phyloP scores from a whole-genome alignment of 2,329 filamentous ascomycete species.

The Neofusicoccum ribis region DNA sequence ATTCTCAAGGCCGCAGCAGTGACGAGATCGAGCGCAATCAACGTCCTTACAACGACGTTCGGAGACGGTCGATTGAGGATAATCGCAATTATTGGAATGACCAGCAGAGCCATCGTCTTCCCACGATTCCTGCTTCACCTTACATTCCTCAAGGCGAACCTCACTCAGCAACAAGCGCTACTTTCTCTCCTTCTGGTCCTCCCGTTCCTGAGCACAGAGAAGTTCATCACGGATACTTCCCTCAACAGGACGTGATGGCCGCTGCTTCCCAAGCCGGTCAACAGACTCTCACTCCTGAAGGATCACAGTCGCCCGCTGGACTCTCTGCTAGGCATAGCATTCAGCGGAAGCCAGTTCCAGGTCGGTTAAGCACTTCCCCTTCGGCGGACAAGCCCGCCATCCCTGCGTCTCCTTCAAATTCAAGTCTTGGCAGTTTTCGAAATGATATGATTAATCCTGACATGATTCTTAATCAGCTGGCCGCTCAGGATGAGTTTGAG shows the following conservation, averaged over 20 bases:
- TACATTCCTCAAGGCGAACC: conserved; percentile 41
- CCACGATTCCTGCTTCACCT: conserved; percentile 50
- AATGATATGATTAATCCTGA: conserved; percentile 47
- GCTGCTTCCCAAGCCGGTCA: conserved; percentile 24
- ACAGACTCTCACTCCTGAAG: conserved; percentile 26
- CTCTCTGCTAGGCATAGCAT: conserved; percentile 22
- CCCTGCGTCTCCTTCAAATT: conserved; percentile 38
- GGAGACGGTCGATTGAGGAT: conserved; percentile 11
- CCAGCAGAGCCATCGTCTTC: conserved; percentile 38
- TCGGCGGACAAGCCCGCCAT: conserved; percentile 34
- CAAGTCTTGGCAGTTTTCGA: conserved; percentile 46
- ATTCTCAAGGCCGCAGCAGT: conserved; percentile 30
- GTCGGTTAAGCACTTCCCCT: conserved; percentile 40
- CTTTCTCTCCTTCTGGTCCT: conserved; percentile 35
- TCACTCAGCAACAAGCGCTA: conserved; percentile 20
- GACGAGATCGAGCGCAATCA: conserved; percentile 31
- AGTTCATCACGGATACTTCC: conserved; percentile 27
- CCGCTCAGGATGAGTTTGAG: conserved; percentile 23
- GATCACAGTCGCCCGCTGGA: conserved; percentile 23
- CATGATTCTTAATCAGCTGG: conserved; percentile 42
- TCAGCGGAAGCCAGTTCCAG: conserved; percentile 43
- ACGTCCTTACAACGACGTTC: neutral
- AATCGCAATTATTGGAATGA: conserved; percentile 19
- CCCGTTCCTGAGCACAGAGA: conserved; percentile 37
- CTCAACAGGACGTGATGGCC: conserved; percentile 9